Conservation (phyloP, 73 alveolate genomes). For the Breviolum minutum region DNA sequence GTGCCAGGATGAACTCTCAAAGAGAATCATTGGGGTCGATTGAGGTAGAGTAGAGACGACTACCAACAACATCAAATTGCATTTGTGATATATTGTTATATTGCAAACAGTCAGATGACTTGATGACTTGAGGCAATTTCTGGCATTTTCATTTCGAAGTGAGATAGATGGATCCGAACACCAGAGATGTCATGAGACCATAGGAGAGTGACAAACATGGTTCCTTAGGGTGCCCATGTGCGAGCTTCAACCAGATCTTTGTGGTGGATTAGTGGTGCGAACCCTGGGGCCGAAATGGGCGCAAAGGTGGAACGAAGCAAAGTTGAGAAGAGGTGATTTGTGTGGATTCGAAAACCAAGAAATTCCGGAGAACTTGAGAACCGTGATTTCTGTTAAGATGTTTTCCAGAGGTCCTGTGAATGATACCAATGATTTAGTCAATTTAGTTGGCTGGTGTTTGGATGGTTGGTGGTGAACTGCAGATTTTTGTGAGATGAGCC, state of each 20-base stretch:
- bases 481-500: too few species aligned
- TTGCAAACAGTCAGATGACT: too few species aligned
- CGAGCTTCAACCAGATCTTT: constrained; percentile 72
- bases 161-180: too few species aligned
- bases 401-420: too few species aligned
- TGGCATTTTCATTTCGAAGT: too few species aligned
- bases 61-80: background rate
- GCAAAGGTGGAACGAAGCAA: background rate
- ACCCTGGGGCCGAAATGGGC: background rate
- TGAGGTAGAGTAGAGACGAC: too few species aligned
- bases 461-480: too few species aligned
- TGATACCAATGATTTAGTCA: too few species aligned
- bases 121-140: background rate
- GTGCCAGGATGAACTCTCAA: background rate
- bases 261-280: constrained; percentile 51
- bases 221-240: constrained; percentile 67
- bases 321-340: background rate
- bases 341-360: background rate
- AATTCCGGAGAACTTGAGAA: background rate
- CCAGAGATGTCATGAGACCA: too few species aligned
- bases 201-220: background rate
- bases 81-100: background rate
- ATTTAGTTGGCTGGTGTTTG: too few species aligned
- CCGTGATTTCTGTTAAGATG: too few species aligned
- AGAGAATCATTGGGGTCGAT: too few species aligned